Evolutionary conservation across 1,139 yeast genomes (phyloP).

Genomic region (Saccharomyces hybrid): DNA sequence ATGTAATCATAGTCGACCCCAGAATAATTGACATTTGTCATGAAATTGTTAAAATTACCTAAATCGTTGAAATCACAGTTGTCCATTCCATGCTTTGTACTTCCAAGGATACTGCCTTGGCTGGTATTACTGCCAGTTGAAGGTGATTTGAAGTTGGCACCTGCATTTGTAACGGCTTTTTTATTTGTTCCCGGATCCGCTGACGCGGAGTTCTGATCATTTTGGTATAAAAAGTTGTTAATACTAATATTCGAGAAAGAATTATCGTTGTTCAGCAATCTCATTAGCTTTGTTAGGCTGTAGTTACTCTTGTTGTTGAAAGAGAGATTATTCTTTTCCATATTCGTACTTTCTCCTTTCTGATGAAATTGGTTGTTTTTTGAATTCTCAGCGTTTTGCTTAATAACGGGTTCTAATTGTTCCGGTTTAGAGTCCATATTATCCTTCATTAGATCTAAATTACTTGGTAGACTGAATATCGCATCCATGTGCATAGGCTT

Average conservation of each 20-base stretch:
- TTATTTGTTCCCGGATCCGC: not conserved
- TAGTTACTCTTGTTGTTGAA: constrained; percentile 1
- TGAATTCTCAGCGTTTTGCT: not conserved
- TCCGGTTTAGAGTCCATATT: not conserved
- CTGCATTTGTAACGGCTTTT: not conserved
- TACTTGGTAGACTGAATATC: constrained; percentile 1
- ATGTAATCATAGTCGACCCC: constrained; percentile 19
- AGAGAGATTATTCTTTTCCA: not conserved
- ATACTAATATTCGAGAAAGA: not conserved
- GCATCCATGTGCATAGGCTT: not conserved
- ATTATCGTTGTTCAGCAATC: constrained; percentile 1
- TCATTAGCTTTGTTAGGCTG: constrained; percentile 5
- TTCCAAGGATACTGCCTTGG: not conserved
- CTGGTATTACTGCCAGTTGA: not conserved
- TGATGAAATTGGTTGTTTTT: not conserved
- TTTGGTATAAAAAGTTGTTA: not conserved
- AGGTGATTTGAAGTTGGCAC: not conserved
- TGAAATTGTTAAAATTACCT: not conserved
- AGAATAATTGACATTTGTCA: not conserved
- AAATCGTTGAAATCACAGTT: not conserved
- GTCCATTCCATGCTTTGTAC: not conserved
- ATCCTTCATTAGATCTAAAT: constrained; percentile 2
- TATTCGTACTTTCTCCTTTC: not conserved
- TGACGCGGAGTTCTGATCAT: not conserved
- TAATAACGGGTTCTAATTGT: not conserved